Evolutionary conservation across 2,329 filamentous ascomycete species (phyloP).

Genomic region (Lecanicillium sp.): DNA sequence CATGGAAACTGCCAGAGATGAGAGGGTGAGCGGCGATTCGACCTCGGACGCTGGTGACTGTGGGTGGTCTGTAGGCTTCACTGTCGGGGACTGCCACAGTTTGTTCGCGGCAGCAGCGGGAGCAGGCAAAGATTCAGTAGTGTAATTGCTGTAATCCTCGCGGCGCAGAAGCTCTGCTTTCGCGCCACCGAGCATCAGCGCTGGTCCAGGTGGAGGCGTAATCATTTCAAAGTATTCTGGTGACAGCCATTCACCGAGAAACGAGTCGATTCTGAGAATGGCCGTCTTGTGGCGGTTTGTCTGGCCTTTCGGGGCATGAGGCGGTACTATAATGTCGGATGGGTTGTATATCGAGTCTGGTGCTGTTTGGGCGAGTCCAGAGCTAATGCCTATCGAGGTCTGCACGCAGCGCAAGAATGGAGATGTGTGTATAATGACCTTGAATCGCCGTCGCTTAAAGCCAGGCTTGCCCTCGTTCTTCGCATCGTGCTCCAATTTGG

Average conservation of each 20-base stretch:
- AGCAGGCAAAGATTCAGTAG: constrained; percentile 12
- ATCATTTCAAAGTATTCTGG: constrained; percentile 92
- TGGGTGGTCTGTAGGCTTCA: constrained; percentile 8
- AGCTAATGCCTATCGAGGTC: constrained; percentile 79
- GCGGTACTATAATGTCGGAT: constrained; percentile 25
- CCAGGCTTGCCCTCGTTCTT: constrained; percentile 13
- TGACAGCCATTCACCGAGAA: constrained; percentile 90
- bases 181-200: constrained; percentile 79
- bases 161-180: constrained; percentile 78
- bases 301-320: constrained; percentile 17
- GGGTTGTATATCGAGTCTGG: constrained; percentile 23
- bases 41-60: constrained; percentile 17
- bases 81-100: constrained; percentile 4
- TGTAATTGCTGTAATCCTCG: constrained; percentile 54
- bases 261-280: constrained; percentile 77
- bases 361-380: constrained; percentile 62
- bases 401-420: constrained; percentile 90
- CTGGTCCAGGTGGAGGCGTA: constrained; percentile 76
- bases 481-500: constrained; percentile 35
- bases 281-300: constrained; percentile 40
- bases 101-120: constrained; percentile 11
- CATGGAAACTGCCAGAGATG: constrained; percentile 25
- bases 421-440: constrained; percentile 84
- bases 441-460: constrained; percentile 52
- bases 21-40: constrained; percentile 17